Evolutionary conservation across 257 asterid genomes (phyloP), one percentile per base, ranked within the genome.

Genomic region (Solanum sitiens): DNA sequence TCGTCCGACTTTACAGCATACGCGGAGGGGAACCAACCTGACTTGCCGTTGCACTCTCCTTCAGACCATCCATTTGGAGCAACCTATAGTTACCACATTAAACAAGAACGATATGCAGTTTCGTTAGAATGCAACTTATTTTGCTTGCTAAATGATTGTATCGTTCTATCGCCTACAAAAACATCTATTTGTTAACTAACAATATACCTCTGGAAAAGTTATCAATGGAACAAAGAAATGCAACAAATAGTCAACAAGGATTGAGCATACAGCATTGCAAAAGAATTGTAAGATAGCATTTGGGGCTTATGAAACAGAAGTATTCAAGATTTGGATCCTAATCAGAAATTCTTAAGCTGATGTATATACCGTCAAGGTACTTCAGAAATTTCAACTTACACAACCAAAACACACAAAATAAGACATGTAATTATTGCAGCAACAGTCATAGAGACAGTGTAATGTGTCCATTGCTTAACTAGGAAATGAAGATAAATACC

Each of bases 21-120:
- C 11, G 98, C 98, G 1, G 99, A 95, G 75, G 99, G 99, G 84
- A 97, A 97, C 99, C 99, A 97, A 47, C 99, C 99, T 4, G 96
- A 94, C 83, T 91, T 90, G 3, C 98, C 98, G 7, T 91, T 89
- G 93, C 98, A 93, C 93, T 97, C 99, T 87, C 99, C 99, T 93
- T 97, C 99, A 0, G 98, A 97, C 99, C 99, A 97, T 87, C 99
- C 99, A 89, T 92, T 93, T 11, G 93, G 89, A 87, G 94, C 89
- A 56, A 91, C 98, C 99, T 95, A 84, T 77, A 23, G 67, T 79
- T 45, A 14, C 45, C 47, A 35, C 45, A 20, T 73, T 79, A 18
- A 73, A 73, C 47, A 73, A 73, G 27, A 74, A 74, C 6, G 27
- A 11, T 37, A 74, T 35, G 67, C 85, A 79, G 53, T 47, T 45